Percentiles rank a stretch among this genome's conserved stretches.
These are phyloP conservation scores for Fusarium ambrosium DNA, from an alignment of 2,329 filamentous ascomycete species.

Conservation along the genomic window DNA sequence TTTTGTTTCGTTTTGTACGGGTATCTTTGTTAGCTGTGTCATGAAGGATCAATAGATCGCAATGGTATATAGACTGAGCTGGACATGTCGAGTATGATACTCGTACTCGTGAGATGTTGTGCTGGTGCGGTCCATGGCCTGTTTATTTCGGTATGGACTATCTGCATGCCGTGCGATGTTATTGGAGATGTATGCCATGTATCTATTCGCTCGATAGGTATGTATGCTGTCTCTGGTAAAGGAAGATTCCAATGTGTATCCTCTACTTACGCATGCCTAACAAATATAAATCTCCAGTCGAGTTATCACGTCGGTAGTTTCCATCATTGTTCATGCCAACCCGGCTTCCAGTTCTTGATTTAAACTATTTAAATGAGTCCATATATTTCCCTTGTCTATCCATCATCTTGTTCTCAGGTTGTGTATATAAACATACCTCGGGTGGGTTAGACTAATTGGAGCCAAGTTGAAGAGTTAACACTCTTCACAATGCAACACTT, in stretches of 20 bases:
- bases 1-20: not conserved
- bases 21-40: not conserved
- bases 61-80: not conserved
- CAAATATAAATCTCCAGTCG: not conserved
- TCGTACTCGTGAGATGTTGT: not conserved
- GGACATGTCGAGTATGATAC: not conserved
- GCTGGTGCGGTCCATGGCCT: not conserved
- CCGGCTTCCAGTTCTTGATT: not conserved
- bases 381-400: not conserved
- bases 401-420: not conserved
- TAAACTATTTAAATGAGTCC: not conserved
- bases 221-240: not conserved
- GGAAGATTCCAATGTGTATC: not conserved
- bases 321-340: not conserved
- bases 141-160: not conserved
- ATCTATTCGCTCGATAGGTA: not conserved
- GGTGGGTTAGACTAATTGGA: too few species aligned
- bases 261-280: not conserved
- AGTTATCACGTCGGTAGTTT: not conserved
- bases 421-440: not conserved
- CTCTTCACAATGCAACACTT: not conserved
- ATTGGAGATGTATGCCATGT: not conserved
- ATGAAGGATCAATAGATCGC: conserved; percentile 16
- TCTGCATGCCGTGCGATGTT: too few species aligned
- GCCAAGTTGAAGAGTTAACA: not conserved